Evolutionary conservation across 2,329 filamentous ascomycete species (phyloP), one percentile per base, ranked within the genome.

Genomic region (Arthrobotrys pseudoclavata): DNA sequence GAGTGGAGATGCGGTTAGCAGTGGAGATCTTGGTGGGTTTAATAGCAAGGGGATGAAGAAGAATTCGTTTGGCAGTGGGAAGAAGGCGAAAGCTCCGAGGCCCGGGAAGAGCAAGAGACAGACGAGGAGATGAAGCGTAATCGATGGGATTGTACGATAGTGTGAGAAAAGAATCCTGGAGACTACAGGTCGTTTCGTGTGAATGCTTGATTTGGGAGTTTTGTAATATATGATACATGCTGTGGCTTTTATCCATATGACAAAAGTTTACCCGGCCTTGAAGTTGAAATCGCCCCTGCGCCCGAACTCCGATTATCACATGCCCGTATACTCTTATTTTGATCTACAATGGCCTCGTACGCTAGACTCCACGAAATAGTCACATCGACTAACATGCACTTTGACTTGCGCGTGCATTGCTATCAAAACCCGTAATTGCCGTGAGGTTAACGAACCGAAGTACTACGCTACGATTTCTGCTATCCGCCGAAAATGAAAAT

Each of bases 1-100:
- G 89, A 97, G 94, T 78, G 93, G 93, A 81, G 94, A 97, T 84
- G 94, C 94, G 60, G 83, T 88, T 79, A 96, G 92, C 80, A 94
- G 90, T 55, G 91, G 89, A 78, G 96, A 99, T 84, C 85, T 96
- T 81, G 89, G 89, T 79, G 89, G 89, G 0, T 98, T 96, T 86
- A 94, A 91, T 68, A 88, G 87, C 42, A 93, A 91, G 87, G 80
- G 76, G 10, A 55, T 74, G 37, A 81, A 81, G 63, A 71, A 70
- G 24, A 77, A 77, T 68, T 77, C 74, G 4, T 77, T 77, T 18
- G 74, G 74, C 1, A 52, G 82, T 80, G 69, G 80, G 80, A 82
- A 82, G 80, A 82, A 80, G 79, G 80, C 77, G 64, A 75, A 74
- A 68, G 82, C 82, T 69, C 80, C 80, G 40, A 79, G 84, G 69